These are phyloP conservation scores for Pachysandra terminalis DNA, from an alignment of 164 flowering plant genomes.

Conservation along the genomic window DNA sequence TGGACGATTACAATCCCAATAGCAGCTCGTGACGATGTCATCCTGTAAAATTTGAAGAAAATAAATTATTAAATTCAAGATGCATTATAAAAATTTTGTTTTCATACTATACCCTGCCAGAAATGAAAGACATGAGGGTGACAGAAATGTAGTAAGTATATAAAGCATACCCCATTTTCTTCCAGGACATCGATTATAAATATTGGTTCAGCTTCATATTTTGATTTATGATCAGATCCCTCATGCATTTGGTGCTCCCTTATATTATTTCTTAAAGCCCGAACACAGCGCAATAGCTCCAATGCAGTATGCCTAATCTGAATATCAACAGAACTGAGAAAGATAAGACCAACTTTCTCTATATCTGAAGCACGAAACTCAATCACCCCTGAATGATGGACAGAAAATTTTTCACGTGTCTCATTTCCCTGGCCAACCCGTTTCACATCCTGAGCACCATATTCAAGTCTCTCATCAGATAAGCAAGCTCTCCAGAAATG, in stretches of 20 bases:
- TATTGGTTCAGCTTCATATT: slow-evolving; percentile 77
- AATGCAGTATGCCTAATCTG: slow-evolving; percentile 96
- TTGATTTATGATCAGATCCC: slow-evolving; percentile 42
- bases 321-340: slow-evolving; percentile 90
- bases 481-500: slow-evolving; percentile 93
- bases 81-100: neutral
- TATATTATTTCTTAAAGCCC: slow-evolving; percentile 87
- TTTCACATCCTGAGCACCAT: slow-evolving; percentile 47
- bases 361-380: slow-evolving; percentile 89
- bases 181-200: slow-evolving; percentile 91
- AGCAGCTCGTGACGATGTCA: slow-evolving; percentile 95
- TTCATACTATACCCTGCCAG: neutral
- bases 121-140: neutral
- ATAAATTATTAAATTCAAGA: slow-evolving; percentile 7
- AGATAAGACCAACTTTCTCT: slow-evolving; percentile 96
- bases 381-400: slow-evolving; percentile 51
- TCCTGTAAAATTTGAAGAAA: slow-evolving; percentile 47
- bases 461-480: slow-evolving; percentile 54
- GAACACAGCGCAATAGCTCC: slow-evolving; percentile 92
- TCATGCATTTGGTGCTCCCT: slow-evolving; percentile 46
- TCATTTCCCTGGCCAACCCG: slow-evolving; percentile 35
- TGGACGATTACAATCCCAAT: slow-evolving; percentile 94
- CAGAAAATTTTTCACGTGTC: slow-evolving; percentile 39
- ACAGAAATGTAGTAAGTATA: neutral
- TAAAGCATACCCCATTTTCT: slow-evolving; percentile 82